Percentiles rank a stretch among this genome's conserved stretches.
phyloP scores from a whole-genome alignment of 768 basidiomycete genomes.

The Boletus speciosus region DNA sequence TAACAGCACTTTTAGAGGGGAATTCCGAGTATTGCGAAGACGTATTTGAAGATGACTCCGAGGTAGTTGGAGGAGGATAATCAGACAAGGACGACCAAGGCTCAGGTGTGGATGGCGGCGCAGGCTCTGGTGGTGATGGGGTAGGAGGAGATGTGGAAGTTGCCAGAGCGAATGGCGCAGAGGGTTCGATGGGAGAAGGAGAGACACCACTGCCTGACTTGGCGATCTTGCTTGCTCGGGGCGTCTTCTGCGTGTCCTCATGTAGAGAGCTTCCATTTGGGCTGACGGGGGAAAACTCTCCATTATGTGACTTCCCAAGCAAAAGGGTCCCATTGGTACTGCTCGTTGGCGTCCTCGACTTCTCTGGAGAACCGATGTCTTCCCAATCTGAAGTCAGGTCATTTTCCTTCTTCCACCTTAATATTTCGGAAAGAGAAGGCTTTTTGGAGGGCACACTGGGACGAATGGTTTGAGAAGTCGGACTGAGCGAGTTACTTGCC shows the following conservation, averaged over 20 bases:
- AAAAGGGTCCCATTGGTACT: constrained; percentile 36
- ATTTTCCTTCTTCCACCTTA: constrained; percentile 52
- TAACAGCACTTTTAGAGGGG: constrained; percentile 44
- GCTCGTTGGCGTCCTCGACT: constrained; percentile 49
- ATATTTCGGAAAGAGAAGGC: constrained; percentile 64
- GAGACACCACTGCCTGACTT: constrained; percentile 23
- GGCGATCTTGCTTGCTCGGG: constrained; percentile 34
- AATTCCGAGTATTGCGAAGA: constrained; percentile 62
- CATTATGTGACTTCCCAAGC: constrained; percentile 23
- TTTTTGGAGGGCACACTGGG: constrained; percentile 51
- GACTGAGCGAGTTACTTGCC: constrained; percentile 34
- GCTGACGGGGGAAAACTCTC: constrained; percentile 29
- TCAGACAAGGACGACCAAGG: constrained; percentile 75
- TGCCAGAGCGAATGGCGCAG: constrained; percentile 19
- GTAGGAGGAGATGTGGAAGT: constrained; percentile 37
- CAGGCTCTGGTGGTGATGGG: constrained; percentile 52
- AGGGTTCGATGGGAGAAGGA: constrained; percentile 19
- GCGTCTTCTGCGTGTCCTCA: constrained; percentile 33
- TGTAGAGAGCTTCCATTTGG: constrained; percentile 26
- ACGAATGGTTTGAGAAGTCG: constrained; percentile 32
- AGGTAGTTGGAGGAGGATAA: constrained; percentile 65
- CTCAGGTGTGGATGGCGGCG: constrained; percentile 68
- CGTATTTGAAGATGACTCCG: constrained; percentile 71
- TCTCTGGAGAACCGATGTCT: constrained; percentile 45
- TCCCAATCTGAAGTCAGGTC: constrained; percentile 65